Percentiles rank a stretch among this genome's conserved stretches.
Conservation (phyloP, 805 yeast species). For the Candida michaelii region DNA sequence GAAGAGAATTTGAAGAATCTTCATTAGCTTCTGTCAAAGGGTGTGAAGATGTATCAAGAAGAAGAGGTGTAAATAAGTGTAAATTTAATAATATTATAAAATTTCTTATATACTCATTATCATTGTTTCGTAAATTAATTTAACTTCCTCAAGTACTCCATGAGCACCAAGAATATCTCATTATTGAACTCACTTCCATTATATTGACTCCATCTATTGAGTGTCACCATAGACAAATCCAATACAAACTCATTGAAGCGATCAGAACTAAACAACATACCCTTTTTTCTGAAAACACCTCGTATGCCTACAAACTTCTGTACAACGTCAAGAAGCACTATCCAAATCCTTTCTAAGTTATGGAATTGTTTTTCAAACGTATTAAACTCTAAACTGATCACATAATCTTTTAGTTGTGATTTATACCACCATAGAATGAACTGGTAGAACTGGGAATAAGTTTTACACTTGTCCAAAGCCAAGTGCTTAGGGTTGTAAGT, state of each 20-base stretch:
- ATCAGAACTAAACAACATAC: constrained; percentile 6
- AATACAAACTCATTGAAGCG: constrained; percentile 9
- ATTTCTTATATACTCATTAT: too few relatives aligned
- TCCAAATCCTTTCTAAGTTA: constrained; percentile 17
- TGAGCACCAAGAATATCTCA: constrained; percentile 5
- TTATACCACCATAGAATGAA: constrained; percentile 25
- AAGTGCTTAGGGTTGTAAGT: constrained; percentile 9
- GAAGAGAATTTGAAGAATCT: constrained; percentile 57
- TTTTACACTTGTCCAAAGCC: constrained; percentile 9
- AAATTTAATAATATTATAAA: background rate
- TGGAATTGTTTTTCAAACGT: constrained; percentile 13
- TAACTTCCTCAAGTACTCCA: background rate
- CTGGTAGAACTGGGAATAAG: constrained; percentile 14
- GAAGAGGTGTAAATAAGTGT: background rate
- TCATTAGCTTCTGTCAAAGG: too few relatives aligned
- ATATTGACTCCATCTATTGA: constrained; percentile 8
- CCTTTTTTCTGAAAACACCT: background rate
- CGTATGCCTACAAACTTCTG: background rate
- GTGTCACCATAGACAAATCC: constrained; percentile 7
- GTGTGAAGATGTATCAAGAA: too few relatives aligned
- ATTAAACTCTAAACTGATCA: constrained; percentile 16
- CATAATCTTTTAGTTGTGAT: constrained; percentile 18
- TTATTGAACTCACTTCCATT: constrained; percentile 8
- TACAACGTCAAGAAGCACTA: background rate
- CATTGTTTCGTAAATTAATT: background rate